A percentile compares a stretch with the other conserved stretches of the same genome.
Evolutionary conservation across 164 flowering plant species (phyloP).

Genomic region (Saururus chinensis): DNA sequence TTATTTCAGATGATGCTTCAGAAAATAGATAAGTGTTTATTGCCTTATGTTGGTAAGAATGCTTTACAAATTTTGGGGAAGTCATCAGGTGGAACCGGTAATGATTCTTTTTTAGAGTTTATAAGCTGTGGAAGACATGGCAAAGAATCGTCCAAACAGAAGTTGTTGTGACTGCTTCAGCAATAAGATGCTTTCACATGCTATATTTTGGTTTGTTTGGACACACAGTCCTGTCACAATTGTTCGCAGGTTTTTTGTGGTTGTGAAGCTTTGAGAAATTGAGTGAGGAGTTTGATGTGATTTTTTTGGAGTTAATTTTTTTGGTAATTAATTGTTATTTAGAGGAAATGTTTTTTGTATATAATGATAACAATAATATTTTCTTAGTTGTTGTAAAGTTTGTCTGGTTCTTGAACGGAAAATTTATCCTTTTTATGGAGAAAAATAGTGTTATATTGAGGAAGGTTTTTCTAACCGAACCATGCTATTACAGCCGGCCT

Average conservation of each 20-base stretch:
- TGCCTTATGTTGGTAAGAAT: too few relatives aligned
- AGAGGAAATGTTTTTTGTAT: too few relatives aligned
- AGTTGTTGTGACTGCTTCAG: background rate
- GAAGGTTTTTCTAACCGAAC: background rate
- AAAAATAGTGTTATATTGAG: background rate
- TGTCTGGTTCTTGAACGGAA: too few relatives aligned
- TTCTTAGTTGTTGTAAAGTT: too few relatives aligned
- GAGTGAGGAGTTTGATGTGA: background rate
- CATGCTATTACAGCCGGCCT: too few relatives aligned
- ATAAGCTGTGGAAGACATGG: background rate
- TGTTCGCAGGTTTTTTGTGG: background rate
- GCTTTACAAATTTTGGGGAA: background rate
- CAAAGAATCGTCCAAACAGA: background rate
- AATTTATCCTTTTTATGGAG: too few relatives aligned
- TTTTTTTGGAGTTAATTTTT: background rate
- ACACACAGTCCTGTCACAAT: background rate
- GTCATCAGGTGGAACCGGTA: background rate
- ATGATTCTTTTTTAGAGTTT: too few relatives aligned
- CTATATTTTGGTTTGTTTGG: background rate
- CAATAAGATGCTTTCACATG: background rate
- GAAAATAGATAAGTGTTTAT: too few relatives aligned
- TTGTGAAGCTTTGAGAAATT: background rate
- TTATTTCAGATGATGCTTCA: too few relatives aligned
- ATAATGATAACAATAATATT: too few relatives aligned
- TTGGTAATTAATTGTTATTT: too few relatives aligned